These are phyloP conservation scores for Cairneyella variabilis DNA, from an alignment of 495 filamentous ascomycete species.

Conservation along the genomic window DNA sequence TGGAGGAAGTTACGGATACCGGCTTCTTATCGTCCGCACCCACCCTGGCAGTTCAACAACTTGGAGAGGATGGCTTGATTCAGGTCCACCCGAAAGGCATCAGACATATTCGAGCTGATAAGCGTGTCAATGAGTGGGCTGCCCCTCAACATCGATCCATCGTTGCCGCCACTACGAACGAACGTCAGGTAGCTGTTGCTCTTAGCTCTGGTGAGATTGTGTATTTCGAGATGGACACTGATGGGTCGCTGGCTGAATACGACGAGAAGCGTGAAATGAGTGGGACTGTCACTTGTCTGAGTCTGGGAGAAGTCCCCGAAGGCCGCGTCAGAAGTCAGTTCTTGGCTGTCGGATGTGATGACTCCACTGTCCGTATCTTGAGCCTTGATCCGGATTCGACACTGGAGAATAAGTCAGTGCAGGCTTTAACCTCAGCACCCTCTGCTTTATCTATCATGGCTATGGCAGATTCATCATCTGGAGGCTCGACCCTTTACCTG, in stretches of 20 bases:
- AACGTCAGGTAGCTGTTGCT: constrained; percentile 88
- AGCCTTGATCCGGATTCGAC: constrained; percentile 87
- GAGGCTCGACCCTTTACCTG: constrained; percentile 78
- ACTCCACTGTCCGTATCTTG: constrained; percentile 89
- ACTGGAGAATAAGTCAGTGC: constrained; percentile 87
- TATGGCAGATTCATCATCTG: constrained; percentile 77
- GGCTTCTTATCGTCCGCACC: constrained; percentile 83
- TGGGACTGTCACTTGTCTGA: constrained; percentile 90
- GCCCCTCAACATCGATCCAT: constrained; percentile 91
- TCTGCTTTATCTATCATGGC: constrained; percentile 89
- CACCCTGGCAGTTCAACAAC: constrained; percentile 87
- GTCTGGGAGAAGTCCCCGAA: constrained; percentile 89
- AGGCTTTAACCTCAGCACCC: constrained; percentile 85
- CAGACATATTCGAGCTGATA: constrained; percentile 75
- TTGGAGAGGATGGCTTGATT: constrained; percentile 87
- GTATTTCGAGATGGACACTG: constrained; percentile 94
- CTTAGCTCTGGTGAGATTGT: constrained; percentile 94
- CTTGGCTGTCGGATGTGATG: constrained; percentile 93
- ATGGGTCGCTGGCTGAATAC: constrained; percentile 88
- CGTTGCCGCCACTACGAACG: constrained; percentile 91
- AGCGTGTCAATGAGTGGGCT: constrained; percentile 89
- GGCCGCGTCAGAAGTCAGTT: constrained; percentile 82
- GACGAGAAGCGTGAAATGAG: constrained; percentile 95
- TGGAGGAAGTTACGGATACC: constrained; percentile 90
- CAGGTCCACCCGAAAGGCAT: constrained; percentile 96